phyloP scores from a whole-genome alignment of 1,139 yeast species.

The Protomyces lactucae-debilis region DNA sequence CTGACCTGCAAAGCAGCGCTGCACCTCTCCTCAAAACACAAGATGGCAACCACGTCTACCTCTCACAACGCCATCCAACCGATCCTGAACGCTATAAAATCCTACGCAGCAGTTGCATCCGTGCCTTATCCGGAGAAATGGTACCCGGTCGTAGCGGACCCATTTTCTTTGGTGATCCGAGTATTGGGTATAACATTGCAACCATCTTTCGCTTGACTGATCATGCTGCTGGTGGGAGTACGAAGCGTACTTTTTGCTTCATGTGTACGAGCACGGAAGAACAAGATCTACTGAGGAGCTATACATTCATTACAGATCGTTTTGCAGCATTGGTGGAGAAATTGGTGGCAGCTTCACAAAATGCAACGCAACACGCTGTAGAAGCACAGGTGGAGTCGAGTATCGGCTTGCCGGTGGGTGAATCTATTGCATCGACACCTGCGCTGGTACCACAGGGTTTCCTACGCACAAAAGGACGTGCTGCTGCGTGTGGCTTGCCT shows the following conservation, averaged over 20 bases:
- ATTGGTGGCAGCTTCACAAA: background rate
- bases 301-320: slow-evolving; percentile 25
- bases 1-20: slow-evolving; percentile 35
- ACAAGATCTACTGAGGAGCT: slow-evolving; percentile 13
- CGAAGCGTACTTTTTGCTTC: slow-evolving; percentile 63
- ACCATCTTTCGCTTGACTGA: slow-evolving; percentile 66
- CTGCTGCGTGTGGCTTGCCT: slow-evolving; percentile 22
- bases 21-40: slow-evolving; percentile 35
- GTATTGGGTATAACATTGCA: slow-evolving; percentile 62
- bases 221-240: slow-evolving; percentile 70
- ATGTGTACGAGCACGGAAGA: slow-evolving; percentile 35
- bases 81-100: slow-evolving; percentile 51
- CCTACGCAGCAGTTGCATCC: slow-evolving; percentile 46
- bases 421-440: background rate
- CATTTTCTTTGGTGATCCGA: slow-evolving; percentile 63
- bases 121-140: slow-evolving; percentile 59
- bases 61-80: slow-evolving; percentile 53
- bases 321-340: slow-evolving; percentile 16
- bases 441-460: slow-evolving; percentile 11
- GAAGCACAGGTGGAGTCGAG: background rate
- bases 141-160: slow-evolving; percentile 59
- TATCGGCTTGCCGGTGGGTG: background rate
- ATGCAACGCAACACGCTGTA: background rate
- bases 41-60: slow-evolving; percentile 5
- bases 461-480: slow-evolving; percentile 27